These are phyloP conservation scores for Fusarium marasasianum DNA, from an alignment of 2,329 filamentous ascomycete genomes.

Conservation along the genomic window DNA sequence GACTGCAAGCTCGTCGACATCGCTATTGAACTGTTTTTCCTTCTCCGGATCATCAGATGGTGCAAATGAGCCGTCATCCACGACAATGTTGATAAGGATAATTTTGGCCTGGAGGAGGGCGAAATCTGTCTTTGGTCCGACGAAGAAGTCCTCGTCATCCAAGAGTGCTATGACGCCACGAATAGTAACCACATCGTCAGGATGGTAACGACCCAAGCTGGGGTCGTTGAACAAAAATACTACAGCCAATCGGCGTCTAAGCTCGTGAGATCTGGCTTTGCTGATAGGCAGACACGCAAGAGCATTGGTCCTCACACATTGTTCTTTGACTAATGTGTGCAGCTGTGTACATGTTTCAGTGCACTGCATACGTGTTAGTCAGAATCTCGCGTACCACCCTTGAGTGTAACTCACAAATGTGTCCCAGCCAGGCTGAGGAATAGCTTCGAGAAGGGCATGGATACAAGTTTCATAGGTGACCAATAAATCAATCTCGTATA, in stretches of 20 bases:
- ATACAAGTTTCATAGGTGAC: slow-evolving; percentile 55
- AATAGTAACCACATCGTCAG: slow-evolving; percentile 55
- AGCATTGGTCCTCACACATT: slow-evolving; percentile 66
- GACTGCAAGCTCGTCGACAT: slow-evolving; percentile 73
- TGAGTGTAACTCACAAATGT: slow-evolving; percentile 51
- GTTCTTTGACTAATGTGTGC: slow-evolving; percentile 53
- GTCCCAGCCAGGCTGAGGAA: slow-evolving; percentile 52
- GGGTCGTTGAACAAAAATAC: slow-evolving; percentile 67
- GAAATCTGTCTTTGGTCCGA: slow-evolving; percentile 71
- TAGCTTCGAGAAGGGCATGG: slow-evolving; percentile 53
- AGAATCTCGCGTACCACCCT: not conserved
- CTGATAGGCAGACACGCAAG: slow-evolving; percentile 67
- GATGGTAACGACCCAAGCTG: slow-evolving; percentile 51
- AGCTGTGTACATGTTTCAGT: slow-evolving; percentile 58
- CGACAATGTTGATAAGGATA: slow-evolving; percentile 75
- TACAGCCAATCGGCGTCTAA: slow-evolving; percentile 73
- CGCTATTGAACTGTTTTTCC: slow-evolving; percentile 69
- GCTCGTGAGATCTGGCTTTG: slow-evolving; percentile 61
- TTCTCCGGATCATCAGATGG: slow-evolving; percentile 42
- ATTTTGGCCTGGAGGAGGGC: slow-evolving; percentile 71
- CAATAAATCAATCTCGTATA: slow-evolving; percentile 54
- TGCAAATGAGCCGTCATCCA: slow-evolving; percentile 67
- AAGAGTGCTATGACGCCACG: slow-evolving; percentile 58
- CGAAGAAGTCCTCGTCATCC: slow-evolving; percentile 58
- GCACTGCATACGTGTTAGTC: slow-evolving; percentile 53